These are phyloP conservation scores for Mortierella sp. DNA, from an alignment of 371 early-diverging fungal genomes.

Conservation along the genomic window DNA sequence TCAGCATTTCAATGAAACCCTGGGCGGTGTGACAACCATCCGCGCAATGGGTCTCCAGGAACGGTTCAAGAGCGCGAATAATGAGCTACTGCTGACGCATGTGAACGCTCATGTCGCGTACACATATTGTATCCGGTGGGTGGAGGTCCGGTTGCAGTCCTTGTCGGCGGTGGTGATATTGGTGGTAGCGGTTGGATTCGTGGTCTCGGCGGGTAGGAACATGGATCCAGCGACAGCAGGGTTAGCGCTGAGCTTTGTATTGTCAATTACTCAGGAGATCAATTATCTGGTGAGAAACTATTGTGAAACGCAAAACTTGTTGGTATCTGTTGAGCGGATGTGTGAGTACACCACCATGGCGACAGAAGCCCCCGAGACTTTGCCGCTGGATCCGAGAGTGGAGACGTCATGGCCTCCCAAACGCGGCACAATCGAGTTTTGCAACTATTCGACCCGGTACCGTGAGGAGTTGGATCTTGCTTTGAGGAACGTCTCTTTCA, in stretches of 20 bases:
- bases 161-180: constrained; percentile 69
- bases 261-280: constrained; percentile 73
- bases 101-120: constrained; percentile 74
- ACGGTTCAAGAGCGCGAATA: constrained; percentile 65
- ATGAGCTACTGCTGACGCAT: constrained; percentile 64
- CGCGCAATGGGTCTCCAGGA: constrained; percentile 78
- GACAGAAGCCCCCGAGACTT: constrained; percentile 68
- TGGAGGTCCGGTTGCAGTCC: constrained; percentile 76
- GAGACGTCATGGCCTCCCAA: constrained; percentile 57
- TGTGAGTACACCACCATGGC: constrained; percentile 67
- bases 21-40: constrained; percentile 76
- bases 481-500: constrained; percentile 67
- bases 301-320: constrained; percentile 70
- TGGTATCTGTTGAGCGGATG: constrained; percentile 82
- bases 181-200: constrained; percentile 61
- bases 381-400: constrained; percentile 19
- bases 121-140: constrained; percentile 86
- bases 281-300: constrained; percentile 52
- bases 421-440: constrained; percentile 16
- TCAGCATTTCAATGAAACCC: constrained; percentile 81
- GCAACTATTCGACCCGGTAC: constrained; percentile 33
- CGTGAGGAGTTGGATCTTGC: constrained; percentile 59
- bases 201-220: constrained; percentile 41
- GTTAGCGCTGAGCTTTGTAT: constrained; percentile 78
- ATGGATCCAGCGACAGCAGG: constrained; percentile 82